Base-by-base conservation (phyloP, 2,329 filamentous ascomycete species). In the Calycina marina region DNA sequence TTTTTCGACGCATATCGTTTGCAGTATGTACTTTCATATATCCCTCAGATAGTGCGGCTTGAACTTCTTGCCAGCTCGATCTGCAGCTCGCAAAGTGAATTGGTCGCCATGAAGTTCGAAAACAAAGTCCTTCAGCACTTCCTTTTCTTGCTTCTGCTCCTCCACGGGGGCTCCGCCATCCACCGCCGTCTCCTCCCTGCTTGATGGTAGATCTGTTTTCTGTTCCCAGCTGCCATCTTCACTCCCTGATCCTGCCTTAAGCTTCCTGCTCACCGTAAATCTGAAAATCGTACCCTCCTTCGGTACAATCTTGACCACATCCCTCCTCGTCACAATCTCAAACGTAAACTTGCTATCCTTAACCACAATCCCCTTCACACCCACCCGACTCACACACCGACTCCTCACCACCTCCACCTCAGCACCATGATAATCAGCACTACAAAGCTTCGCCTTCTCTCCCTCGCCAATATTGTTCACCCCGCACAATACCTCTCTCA, bases 361-460 rank as follows among this genome's bases (percentile, higher is more conserved):
- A 25, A 94, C 73, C 38, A 96, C 80, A 45, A 96, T 88, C 11
- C 90, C 90, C 46, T 65, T 71, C 33, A 88, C 57, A 0, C 90
- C 88, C 1, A 98, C 86, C 11, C 88, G 66, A 33, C 80, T 75
- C 11, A 78, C 70, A 53, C 86, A 94, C 17, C 70, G 60, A 54
- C 85, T 90, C 45, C 86, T 61, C 34, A 88, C 79, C 14, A 96
- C 83, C 57, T 85, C 74, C 13, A 94, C 55, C 44, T 74, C 62
- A 11, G 88, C 86, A 2, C 90, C 90, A 53, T 96, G 86, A 48
- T 85, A 88, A 56, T 98, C 90, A 2, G 86, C 88, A 36, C 77
- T 83, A 27, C 72, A 75, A 18, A 98, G 60, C 55, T 90, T 80
- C 4, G 79, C 78, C 4, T 77, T 80, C 2, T 76, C 67, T 27